These are phyloP conservation scores for Pichia paraexigua DNA, from an alignment of 805 yeast genomes.

Conservation along the genomic window DNA sequence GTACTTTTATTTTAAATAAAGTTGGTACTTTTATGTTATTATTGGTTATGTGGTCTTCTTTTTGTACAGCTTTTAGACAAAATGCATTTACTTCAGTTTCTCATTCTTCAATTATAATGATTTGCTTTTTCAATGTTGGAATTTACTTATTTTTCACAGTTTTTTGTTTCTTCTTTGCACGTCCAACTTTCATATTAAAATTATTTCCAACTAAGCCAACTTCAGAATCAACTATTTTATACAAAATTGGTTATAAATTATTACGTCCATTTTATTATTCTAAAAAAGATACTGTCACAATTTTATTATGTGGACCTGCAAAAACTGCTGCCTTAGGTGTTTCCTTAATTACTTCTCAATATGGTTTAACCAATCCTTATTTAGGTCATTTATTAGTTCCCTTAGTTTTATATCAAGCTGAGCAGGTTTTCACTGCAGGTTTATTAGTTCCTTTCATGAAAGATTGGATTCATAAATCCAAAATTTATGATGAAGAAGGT, in stretches of 20 bases:
- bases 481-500: constrained; percentile 11
- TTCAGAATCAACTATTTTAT: constrained; percentile 33
- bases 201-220: constrained; percentile 42
- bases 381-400: constrained; percentile 74
- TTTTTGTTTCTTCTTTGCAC: constrained; percentile 49
- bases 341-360: constrained; percentile 55
- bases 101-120: constrained; percentile 57
- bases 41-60: constrained; percentile 51
- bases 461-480: constrained; percentile 49
- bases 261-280: constrained; percentile 63
- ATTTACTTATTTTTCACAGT: constrained; percentile 69
- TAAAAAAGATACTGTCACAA: constrained; percentile 64
- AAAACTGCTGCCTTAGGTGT: constrained; percentile 92
- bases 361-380: constrained; percentile 52
- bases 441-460: constrained; percentile 57
- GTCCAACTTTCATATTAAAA: constrained; percentile 44
- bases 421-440: constrained; percentile 80
- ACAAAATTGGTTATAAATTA: constrained; percentile 36
- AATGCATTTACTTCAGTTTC: constrained; percentile 52
- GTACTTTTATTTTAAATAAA: constrained; percentile 54
- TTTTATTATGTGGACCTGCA: constrained; percentile 87
- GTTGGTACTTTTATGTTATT: constrained; percentile 76
- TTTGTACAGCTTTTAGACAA: constrained; percentile 82
- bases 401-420: constrained; percentile 77
- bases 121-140: constrained; percentile 78